Evolutionary conservation across 805 yeast genomes (phyloP).

Genomic region (Ogataea chonburiensis): DNA sequence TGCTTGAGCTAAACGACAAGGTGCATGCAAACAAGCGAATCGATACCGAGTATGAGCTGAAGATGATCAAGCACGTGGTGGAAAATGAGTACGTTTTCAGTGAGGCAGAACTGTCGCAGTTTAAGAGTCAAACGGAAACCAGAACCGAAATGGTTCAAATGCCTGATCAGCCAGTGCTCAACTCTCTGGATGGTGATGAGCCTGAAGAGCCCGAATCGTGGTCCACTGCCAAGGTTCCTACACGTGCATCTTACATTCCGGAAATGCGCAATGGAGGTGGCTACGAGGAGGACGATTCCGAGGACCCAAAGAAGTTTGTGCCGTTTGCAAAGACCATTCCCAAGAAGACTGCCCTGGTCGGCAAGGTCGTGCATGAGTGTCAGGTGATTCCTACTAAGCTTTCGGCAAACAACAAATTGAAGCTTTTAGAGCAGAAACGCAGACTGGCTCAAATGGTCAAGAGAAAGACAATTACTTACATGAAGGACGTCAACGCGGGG

Average conservation of each 20-base stretch:
- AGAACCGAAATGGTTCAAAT: slow-evolving; percentile 49
- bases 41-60: slow-evolving; percentile 83
- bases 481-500: slow-evolving; percentile 72
- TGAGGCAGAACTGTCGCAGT: slow-evolving; percentile 72
- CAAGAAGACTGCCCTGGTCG: slow-evolving; percentile 78
- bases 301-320: slow-evolving; percentile 42
- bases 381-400: slow-evolving; percentile 75
- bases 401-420: slow-evolving; percentile 64
- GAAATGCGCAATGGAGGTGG: slow-evolving; percentile 21
- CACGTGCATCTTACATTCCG: slow-evolving; percentile 24
- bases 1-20: slow-evolving; percentile 54
- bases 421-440: slow-evolving; percentile 47
- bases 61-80: slow-evolving; percentile 74
- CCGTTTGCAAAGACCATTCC: slow-evolving; percentile 89
- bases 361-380: slow-evolving; percentile 91
- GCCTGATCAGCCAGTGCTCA: slow-evolving; percentile 52
- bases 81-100: slow-evolving; percentile 84
- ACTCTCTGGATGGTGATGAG: slow-evolving; percentile 39
- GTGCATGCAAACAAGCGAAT: slow-evolving; percentile 49
- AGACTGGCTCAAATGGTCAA: slow-evolving; percentile 32
- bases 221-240: slow-evolving; percentile 27
- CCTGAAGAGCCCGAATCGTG: slow-evolving; percentile 34
- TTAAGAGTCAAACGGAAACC: slow-evolving; percentile 53
- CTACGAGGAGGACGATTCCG: slow-evolving; percentile 6
- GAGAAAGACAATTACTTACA: slow-evolving; percentile 52